These are phyloP conservation scores for Pseudogymnoascus sp. DNA, from an alignment of 2,329 filamentous ascomycete species.

Conservation along the genomic window DNA sequence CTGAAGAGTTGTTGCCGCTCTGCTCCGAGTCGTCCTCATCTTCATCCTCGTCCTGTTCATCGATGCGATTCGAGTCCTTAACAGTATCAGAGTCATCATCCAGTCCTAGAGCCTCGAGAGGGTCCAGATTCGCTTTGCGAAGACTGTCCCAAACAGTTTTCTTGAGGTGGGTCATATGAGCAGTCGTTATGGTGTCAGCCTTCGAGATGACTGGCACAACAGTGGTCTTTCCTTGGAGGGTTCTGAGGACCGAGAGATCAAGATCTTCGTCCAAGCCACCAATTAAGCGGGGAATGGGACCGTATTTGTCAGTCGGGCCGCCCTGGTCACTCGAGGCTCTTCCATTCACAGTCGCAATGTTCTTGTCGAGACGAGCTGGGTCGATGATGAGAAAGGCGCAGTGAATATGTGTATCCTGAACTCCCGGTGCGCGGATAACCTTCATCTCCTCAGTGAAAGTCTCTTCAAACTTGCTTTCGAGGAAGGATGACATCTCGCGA, in stretches of 20 bases:
- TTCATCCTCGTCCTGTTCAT: constrained; percentile 30
- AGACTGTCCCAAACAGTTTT: constrained; percentile 82
- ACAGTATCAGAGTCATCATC: constrained; percentile 61
- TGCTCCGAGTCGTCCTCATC: constrained; percentile 24
- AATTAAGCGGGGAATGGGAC: constrained; percentile 36
- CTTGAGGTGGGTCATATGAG: constrained; percentile 89
- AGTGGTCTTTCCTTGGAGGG: constrained; percentile 84
- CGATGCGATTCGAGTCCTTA: constrained; percentile 39
- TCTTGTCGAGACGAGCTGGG: constrained; percentile 74
- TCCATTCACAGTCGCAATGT: constrained; percentile 59
- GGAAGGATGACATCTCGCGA: constrained; percentile 79
- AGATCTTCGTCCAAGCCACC: constrained; percentile 78
- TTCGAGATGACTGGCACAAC: constrained; percentile 95
- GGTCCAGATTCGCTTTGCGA: constrained; percentile 77
- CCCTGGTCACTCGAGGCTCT: constrained; percentile 40
- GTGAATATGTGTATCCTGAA: constrained; percentile 94
- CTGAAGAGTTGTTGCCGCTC: constrained; percentile 23
- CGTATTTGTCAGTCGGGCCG: constrained; percentile 41
- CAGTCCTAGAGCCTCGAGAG: constrained; percentile 74
- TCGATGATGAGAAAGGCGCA: constrained; percentile 90
- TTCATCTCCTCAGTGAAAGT: constrained; percentile 97
- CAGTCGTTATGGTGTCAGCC: constrained; percentile 90
- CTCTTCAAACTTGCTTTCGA: constrained; percentile 97
- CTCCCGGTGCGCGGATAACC: constrained; percentile 83
- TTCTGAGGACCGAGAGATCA: constrained; percentile 81